Percentiles rank a stretch among this genome's conserved stretches.
Conservation (phyloP, 768 basidiomycete species). For the Tricholoma bakamatsutake region DNA sequence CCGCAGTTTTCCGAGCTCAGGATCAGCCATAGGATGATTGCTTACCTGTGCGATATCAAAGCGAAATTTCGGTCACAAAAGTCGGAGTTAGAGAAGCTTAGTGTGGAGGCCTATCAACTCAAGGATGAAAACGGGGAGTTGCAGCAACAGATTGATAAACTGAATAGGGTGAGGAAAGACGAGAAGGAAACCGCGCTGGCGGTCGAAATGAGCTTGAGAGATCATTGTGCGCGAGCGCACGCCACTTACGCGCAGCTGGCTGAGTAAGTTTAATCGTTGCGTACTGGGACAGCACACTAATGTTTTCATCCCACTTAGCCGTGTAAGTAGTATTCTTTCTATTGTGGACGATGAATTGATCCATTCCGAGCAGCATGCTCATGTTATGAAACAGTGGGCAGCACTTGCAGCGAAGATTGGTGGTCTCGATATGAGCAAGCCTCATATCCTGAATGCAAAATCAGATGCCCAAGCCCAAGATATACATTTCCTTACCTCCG, state of each 20-base stretch:
- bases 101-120: constrained; percentile 27
- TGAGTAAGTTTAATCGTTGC: constrained; percentile 27
- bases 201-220: constrained; percentile 48
- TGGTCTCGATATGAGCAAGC: background rate
- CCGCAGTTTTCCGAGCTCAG: constrained; percentile 46
- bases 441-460: constrained; percentile 3
- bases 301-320: constrained; percentile 15
- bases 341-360: background rate
- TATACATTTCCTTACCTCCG: constrained; percentile 11
- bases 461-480: background rate
- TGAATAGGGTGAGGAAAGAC: constrained; percentile 33
- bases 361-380: background rate
- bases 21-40: constrained; percentile 41
- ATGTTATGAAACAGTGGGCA: background rate
- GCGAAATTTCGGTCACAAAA: constrained; percentile 30
- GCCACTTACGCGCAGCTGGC: constrained; percentile 34
- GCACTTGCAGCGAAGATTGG: background rate
- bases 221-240: constrained; percentile 43
- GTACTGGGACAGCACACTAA: background rate
- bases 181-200: constrained; percentile 48
- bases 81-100: constrained; percentile 24
- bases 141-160: constrained; percentile 32
- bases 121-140: constrained; percentile 30
- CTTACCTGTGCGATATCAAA: constrained; percentile 46
- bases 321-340: constrained; percentile 21